Evolutionary conservation across 805 yeast species (phyloP).

Genomic region (Pichia phayaonensis): DNA sequence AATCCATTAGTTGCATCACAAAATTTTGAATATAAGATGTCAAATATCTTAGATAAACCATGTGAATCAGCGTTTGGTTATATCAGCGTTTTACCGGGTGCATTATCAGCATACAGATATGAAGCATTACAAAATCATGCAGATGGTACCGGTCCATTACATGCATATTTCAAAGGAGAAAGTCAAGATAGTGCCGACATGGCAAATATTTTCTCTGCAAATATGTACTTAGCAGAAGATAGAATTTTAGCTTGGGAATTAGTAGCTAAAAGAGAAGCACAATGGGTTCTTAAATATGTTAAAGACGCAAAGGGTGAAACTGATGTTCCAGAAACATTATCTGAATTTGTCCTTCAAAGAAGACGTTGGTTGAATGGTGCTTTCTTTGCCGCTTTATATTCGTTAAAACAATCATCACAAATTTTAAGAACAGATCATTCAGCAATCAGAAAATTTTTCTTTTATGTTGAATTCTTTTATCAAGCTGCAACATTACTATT

Average conservation of each 20-base stretch:
- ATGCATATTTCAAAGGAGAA: constrained; percentile 88
- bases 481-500: constrained; percentile 75
- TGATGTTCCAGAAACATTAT: constrained; percentile 89
- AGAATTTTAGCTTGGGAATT: constrained; percentile 95
- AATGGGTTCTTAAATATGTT: constrained; percentile 88
- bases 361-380: constrained; percentile 99
- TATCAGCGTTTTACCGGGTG: constrained; percentile 92
- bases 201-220: constrained; percentile 82
- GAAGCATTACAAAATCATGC: constrained; percentile 77
- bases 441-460: constrained; percentile 62
- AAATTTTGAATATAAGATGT: constrained; percentile 93
- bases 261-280: constrained; percentile 74
- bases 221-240: constrained; percentile 96
- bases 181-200: constrained; percentile 25
- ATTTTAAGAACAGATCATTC: constrained; percentile 91
- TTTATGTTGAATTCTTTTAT: constrained; percentile 84
- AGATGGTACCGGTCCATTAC: constrained; percentile 88
- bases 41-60: constrained; percentile 93
- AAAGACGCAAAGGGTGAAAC: constrained; percentile 93
- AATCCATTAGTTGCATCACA: constrained; percentile 95
- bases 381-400: constrained; percentile 88
- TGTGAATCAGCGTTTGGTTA: constrained; percentile 89
- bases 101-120: constrained; percentile 88
- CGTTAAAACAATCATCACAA: constrained; percentile 76
- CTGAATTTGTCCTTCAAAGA: constrained; percentile 94